A percentile compares a stretch with the other conserved stretches of the same genome.
Conservation (phyloP, 2,329 filamentous ascomycete genomes). For the Aspergillus versicolor region DNA sequence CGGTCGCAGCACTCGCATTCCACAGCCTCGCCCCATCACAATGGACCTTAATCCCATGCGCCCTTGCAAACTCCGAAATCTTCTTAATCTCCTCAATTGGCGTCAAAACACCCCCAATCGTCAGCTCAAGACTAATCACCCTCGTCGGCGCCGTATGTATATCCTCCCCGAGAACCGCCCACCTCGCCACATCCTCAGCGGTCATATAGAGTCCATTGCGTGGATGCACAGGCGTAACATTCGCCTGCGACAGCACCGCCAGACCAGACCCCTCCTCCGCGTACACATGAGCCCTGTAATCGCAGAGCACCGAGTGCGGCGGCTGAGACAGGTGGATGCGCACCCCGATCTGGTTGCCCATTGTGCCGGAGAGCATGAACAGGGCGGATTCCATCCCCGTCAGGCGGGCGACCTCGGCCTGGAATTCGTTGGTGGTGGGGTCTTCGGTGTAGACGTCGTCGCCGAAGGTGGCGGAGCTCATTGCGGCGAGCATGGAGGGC, state of each 20-base stretch:
- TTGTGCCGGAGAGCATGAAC: conserved; percentile 38
- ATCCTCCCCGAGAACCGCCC: conserved; percentile 22
- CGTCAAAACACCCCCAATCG: conserved; percentile 18
- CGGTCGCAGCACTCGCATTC: conserved; percentile 27
- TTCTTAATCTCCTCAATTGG: conserved; percentile 18
- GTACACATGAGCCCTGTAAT: conserved; percentile 37
- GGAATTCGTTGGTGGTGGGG: conserved; percentile 27
- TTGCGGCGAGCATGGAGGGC: not conserved
- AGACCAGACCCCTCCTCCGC: conserved; percentile 31
- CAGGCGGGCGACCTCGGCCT: conserved; percentile 29
- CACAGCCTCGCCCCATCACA: conserved; percentile 33
- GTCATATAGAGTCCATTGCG: conserved; percentile 36
- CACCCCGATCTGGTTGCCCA: conserved; percentile 41
- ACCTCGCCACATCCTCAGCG: conserved; percentile 29
- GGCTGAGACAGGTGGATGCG: conserved; percentile 33
- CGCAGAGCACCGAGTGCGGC: conserved; percentile 34
- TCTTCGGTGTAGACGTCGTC: conserved; percentile 38
- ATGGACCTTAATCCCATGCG: conserved; percentile 29
- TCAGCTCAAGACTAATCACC: conserved; percentile 19
- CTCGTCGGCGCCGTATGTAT: not conserved
- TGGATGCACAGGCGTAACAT: conserved; percentile 28
- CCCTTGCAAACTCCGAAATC: conserved; percentile 24
- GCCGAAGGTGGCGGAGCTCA: conserved; percentile 21
- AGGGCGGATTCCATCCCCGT: conserved; percentile 36
- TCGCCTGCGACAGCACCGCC: conserved; percentile 33